phyloP scores from a whole-genome alignment of 2,329 filamentous ascomycete genomes.

The Microsporum canis region DNA sequence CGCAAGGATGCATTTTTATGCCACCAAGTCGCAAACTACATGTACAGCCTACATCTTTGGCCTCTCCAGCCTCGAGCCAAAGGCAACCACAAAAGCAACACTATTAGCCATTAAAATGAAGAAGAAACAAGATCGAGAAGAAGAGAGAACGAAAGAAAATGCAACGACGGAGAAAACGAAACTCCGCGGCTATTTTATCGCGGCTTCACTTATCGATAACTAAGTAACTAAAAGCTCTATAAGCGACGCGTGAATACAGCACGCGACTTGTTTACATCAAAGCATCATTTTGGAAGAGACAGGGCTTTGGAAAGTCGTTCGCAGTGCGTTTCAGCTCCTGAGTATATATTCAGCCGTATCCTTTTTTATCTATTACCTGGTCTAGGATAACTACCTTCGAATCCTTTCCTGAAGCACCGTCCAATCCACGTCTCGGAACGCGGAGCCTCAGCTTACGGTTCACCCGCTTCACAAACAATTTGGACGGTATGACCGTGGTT shows the following conservation, averaged over 20 bases:
- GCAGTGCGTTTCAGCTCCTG: neutral
- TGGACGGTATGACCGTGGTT: neutral
- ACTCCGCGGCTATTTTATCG: neutral
- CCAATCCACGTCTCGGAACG: neutral
- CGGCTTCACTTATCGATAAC: neutral
- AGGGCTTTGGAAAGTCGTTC: neutral
- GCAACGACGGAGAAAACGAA: neutral
- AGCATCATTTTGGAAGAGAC: neutral
- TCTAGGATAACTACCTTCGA: neutral
- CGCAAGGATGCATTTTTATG: too few relatives aligned
- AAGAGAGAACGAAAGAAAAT: neutral
- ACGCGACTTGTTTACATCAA: neutral
- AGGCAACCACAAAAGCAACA: neutral
- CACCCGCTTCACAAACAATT: neutral
- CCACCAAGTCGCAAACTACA: too few relatives aligned
- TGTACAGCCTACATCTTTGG: too few relatives aligned
- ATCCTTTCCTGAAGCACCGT: neutral
- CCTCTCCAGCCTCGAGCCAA: too few relatives aligned
- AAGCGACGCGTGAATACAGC: neutral
- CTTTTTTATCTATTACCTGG: neutral
- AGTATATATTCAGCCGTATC: neutral
- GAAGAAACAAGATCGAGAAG: neutral
- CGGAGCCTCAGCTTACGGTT: neutral
- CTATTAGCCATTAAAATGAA: neutral
- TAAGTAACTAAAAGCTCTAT: neutral